These are phyloP conservation scores for Mercurialis annua DNA, from an alignment of 345 rosid genomes.

Conservation along the genomic window DNA sequence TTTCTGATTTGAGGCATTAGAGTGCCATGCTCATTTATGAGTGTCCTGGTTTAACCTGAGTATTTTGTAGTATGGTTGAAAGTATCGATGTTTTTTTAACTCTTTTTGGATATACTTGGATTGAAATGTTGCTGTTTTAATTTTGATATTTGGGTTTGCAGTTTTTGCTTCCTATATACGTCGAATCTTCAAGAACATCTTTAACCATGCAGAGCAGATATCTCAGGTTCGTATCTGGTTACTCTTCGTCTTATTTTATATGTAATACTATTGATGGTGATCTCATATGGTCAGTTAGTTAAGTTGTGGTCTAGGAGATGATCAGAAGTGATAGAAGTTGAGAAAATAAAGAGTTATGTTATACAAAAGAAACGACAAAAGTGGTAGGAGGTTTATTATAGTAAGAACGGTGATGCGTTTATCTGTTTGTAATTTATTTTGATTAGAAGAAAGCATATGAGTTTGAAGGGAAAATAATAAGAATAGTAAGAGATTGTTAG, in stretches of 20 bases:
- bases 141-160: slow-evolving; percentile 31
- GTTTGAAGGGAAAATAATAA: not conserved
- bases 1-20: not conserved
- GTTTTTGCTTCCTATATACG: slow-evolving; percentile 80
- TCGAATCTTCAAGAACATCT: slow-evolving; percentile 85
- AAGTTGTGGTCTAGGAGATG: no score
- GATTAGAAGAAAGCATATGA: no score
- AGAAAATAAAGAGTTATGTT: no score
- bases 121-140: slow-evolving; percentile 1
- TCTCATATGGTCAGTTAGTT: not conserved
- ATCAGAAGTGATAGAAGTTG: no score
- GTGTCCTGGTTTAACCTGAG: not conserved
- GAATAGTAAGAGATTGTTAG: not conserved
- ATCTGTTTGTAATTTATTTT: no score
- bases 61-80: not conserved
- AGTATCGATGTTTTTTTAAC: not conserved
- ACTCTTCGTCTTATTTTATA: not conserved
- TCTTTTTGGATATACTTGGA: slow-evolving; percentile 4
- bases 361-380: no score
- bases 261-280: not conserved
- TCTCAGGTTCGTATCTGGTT: slow-evolving; percentile 58
- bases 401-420: no score
- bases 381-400: no score
- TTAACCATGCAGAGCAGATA: slow-evolving; percentile 89
- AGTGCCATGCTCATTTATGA: not conserved